Base-by-base conservation (phyloP, 1,284 basidiomycete genomes). In the Rhodotorula sp. region DNA sequence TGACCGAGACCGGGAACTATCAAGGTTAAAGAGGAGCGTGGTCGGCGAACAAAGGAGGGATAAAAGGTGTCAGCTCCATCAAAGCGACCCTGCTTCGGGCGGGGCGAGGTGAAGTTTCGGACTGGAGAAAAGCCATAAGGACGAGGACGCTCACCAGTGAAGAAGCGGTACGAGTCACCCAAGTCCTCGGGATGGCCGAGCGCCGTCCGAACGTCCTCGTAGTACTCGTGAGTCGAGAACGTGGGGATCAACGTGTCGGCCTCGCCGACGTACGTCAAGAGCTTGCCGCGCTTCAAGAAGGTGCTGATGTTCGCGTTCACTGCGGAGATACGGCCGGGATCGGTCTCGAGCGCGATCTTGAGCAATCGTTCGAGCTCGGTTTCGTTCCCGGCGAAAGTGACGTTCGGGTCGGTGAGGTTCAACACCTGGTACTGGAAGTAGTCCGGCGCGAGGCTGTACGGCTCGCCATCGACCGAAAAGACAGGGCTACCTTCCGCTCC, bases 191-290 rank as follows among this genome's bases (percentile, higher is more conserved):
- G 59, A 49, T 63, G 61, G n/a, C 65, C 68, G 52, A 78, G 70
- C 23, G 69, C 60, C 26, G 61, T 60, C 10, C 57, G 57, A 18
- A 77, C 77, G 8, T 64, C 63, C 50, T 77, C 72, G 66, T 72
- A 64, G 50, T 57, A 64, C 18, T 48, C 19, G 31, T 48, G 38
- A 6, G 56, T 60, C n/a, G 55, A 64, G 23, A 67, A 71, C 2
- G 72, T 67, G 1, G 77, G 76, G 54, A 78, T 78, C 26, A 78
- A 59, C 4, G 54, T 60, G 47, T 78, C 77, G 10, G 75, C 67
- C n/a, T 72, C 34, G 2, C 78, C 55, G 45, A 64, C 63, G 47
- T 63, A 63, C 19, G 73, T 75, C 0, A 77, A 18, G 5, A 78
- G 65, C 65, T 77, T 78, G 10, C 76, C 76, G 21, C 64, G 67